A percentile compares a stretch with the other conserved stretches of the same genome.
Evolutionary conservation across 1,139 yeast genomes (phyloP).

Genomic region (Lodderomyces oxycetoniae): DNA sequence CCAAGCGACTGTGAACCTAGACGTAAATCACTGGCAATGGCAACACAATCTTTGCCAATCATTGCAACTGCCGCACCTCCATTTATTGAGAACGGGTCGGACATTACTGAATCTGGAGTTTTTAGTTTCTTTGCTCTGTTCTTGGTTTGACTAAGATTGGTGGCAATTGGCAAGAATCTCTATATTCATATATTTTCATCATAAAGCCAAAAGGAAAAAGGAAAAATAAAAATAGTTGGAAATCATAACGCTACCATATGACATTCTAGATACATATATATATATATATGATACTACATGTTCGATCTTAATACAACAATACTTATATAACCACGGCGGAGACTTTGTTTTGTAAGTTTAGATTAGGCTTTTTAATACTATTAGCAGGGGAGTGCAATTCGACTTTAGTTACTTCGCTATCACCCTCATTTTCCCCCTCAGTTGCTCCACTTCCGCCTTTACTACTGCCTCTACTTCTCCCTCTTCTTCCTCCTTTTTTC

Average conservation of each 20-base stretch:
- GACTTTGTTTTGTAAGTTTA: conserved; percentile 2
- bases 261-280: too few species aligned
- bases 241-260: too few species aligned
- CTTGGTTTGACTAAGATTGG: conserved; percentile 1
- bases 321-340: conserved; percentile 6
- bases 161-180: conserved; percentile 3
- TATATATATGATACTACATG: too few species aligned
- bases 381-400: conserved; percentile 1
- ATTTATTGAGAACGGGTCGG: conserved; percentile 48
- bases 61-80: conserved; percentile 95
- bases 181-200: background rate
- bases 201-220: background rate
- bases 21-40: conserved; percentile 93
- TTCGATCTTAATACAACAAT: too few species aligned
- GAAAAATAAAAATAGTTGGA: conserved; percentile 1
- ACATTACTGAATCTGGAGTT: conserved; percentile 25
- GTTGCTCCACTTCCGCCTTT: conserved; percentile 1
- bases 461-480: conserved; percentile 3
- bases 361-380: conserved; percentile 6
- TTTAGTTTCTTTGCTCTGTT: background rate
- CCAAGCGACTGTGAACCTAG: conserved; percentile 93
- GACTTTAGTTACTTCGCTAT: background rate
- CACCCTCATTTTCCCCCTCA: background rate
- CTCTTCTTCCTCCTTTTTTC: background rate
- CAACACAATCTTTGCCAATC: conserved; percentile 98